Conservation (phyloP, 257 asterid species). For the Solanum chilense region DNA sequence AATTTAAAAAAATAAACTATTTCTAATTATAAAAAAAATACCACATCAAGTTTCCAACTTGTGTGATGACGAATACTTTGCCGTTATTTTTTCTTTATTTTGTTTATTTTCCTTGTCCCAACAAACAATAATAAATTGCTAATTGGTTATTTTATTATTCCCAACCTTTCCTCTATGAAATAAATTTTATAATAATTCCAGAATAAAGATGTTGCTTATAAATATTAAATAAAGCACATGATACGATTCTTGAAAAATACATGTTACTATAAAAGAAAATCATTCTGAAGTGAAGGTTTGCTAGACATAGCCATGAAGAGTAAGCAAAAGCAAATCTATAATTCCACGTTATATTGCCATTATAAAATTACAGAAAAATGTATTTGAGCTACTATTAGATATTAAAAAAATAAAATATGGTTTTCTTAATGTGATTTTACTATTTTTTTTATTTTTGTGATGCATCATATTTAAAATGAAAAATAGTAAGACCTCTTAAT, state of each 20-base stretch:
- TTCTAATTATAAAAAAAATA: no score
- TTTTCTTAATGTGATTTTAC: not conserved
- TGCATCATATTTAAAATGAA: not conserved
- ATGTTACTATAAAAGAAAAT: not conserved
- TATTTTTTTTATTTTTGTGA: not conserved
- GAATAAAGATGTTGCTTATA: not conserved
- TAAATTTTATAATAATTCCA: not conserved
- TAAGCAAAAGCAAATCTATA: not conserved
- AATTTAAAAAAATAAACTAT: no score
- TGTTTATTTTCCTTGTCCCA: not conserved
- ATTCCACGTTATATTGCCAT: not conserved
- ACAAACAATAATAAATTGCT: not conserved
- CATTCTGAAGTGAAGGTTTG: not conserved
- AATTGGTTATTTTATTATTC: not conserved
- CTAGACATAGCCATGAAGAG: not conserved
- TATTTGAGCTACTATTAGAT: not conserved
- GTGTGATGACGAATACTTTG: not conserved
- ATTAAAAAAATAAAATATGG: not conserved
- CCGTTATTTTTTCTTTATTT: not conserved
- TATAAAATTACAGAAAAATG: no score
- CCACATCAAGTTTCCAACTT: not conserved
- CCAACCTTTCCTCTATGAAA: not conserved
- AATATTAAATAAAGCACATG: not conserved
- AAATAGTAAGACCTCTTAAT: not conserved
- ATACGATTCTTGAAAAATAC: not conserved